Base-by-base conservation (phyloP, 139 green algal species). In the Picochlorum sp. region DNA sequence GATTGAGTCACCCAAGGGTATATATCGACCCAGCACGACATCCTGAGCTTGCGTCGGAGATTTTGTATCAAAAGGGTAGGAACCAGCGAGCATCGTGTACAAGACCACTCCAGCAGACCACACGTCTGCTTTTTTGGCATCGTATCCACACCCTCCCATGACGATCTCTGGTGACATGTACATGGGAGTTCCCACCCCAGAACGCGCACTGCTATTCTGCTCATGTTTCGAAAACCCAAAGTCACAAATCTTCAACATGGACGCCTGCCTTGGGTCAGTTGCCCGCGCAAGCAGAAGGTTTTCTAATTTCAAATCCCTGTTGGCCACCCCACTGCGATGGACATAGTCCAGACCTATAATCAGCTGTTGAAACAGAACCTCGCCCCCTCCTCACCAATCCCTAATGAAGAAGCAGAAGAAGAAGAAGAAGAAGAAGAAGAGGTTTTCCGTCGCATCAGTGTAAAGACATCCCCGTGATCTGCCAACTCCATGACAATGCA, bases 141-240 rank as follows among this genome's bases (percentile, higher is more conserved):
- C 72, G 57, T 90, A 90, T 13, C 55, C 26, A 11, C 69, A 56
- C 55, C 70, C 61, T 9, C 65, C 50, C 30, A 70, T 60, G 4
- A 87, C 67, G 9, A 86, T 83, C 55, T 94, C 84, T 5, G 82
- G 86, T 5, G 86, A 81, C 80, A 94, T 94, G 75, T 92, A 94
- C 20, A 83, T 75, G 14, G 82, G 80, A 8, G 86, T 94, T 20
- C 86, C 86, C 21, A 78, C 30, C 57, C 37, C 41, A 37, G 61
- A 77, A 34, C 70, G 72, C 30, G 68, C 50, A 82, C 76, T 28
- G 10, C 69, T 82, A 65, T 85, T 80, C 1, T 79, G 28, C 20
- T 83, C 80, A 66, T 83, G 70, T 74, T 89, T 85, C 34, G 74
- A 83, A 67, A 86, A 86, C 24, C 80, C 80, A 79, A 86, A 86